Base-by-base conservation (phyloP, 805 yeast species). In the Cyberlindnera maclurae region DNA sequence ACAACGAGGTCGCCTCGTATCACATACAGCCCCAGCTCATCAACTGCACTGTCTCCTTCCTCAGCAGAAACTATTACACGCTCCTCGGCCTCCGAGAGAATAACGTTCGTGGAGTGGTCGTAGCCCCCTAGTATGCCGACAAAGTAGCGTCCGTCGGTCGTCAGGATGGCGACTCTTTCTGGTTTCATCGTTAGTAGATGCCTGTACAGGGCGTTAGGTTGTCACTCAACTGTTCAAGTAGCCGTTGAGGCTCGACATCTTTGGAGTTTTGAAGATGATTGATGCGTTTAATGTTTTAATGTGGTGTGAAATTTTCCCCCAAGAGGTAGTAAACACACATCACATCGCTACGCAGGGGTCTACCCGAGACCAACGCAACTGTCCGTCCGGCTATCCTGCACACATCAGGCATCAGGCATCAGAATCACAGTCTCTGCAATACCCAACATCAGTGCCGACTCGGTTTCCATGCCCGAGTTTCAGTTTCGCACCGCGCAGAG, bases 91-190 rank as follows among this genome's bases (percentile, higher is more conserved):
- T 67, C 58, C 3, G 74, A 60, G 30, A 82, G 58, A 29, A 81
- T 63, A 27, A 82, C 51, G 51, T 82, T 82, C 17, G 83, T 73
- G 33, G 75, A 65, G 45, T 77, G 74, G 55, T 82, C 90, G 49
- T 65, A 81, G 6, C 89, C 87, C 46, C 68, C 71, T 13, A 75
- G 50, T 15, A 50, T 60, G 4, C 77, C 80, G 29, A 65, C 52
- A 31, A 72, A 64, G 37, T 70, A 63, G 35, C 74, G 61, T 10
- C 81, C 83, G 46, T 75, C 81, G 6, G 77, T 64, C 3, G 81
- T 75, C 33, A 78, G 60, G 24, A 77, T 67, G 38, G 76, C 70
- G 12, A 78, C 78, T 46, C 63, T 63, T 47, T 70, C 76, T 62
- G 51, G 36, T 20, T 20, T n/a, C n/a, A 8, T 20, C 11, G 43